phyloP scores from a whole-genome alignment of 345 rosid species.

The Kernera saxatilis region DNA sequence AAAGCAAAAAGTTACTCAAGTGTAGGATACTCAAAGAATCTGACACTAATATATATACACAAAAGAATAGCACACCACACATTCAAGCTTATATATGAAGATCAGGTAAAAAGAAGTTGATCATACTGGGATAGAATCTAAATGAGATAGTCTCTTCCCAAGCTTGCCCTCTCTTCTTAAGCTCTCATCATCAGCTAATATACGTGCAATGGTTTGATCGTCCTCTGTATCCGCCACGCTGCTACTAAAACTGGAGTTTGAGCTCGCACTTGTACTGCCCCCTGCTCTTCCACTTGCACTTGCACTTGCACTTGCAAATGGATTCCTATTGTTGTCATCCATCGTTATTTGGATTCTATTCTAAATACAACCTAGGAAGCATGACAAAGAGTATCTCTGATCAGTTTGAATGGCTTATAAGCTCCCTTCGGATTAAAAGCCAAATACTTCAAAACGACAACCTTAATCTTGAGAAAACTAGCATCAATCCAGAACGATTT shows the following conservation, averaged over 20 bases:
- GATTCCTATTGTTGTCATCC: slow-evolving; percentile 22
- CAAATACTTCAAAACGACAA: background rate
- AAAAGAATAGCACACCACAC: background rate
- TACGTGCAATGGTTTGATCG: slow-evolving; percentile 71
- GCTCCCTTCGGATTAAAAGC: background rate
- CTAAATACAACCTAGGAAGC: slow-evolving; percentile 7
- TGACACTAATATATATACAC: background rate
- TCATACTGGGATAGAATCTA: slow-evolving; percentile 82
- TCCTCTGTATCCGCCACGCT: slow-evolving; percentile 73
- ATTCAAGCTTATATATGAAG: background rate
- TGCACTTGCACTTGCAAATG: slow-evolving; percentile 30
- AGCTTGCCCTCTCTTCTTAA: slow-evolving; percentile 45
- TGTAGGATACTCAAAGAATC: background rate
- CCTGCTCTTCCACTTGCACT: slow-evolving; percentile 22
- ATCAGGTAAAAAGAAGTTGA: background rate
- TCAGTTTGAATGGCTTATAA: background rate
- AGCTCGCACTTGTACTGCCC: slow-evolving; percentile 65
- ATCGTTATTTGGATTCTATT: background rate
- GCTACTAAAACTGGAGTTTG: slow-evolving; percentile 76
- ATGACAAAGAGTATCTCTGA: background rate
- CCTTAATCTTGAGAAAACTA: background rate
- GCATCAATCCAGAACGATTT: background rate
- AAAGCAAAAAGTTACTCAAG: slow-evolving; percentile 3
- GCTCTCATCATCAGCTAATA: slow-evolving; percentile 63
- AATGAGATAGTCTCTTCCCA: slow-evolving; percentile 79